phyloP scores from a whole-genome alignment of 768 basidiomycete genomes.

The Rhizopogon roseolus region DNA sequence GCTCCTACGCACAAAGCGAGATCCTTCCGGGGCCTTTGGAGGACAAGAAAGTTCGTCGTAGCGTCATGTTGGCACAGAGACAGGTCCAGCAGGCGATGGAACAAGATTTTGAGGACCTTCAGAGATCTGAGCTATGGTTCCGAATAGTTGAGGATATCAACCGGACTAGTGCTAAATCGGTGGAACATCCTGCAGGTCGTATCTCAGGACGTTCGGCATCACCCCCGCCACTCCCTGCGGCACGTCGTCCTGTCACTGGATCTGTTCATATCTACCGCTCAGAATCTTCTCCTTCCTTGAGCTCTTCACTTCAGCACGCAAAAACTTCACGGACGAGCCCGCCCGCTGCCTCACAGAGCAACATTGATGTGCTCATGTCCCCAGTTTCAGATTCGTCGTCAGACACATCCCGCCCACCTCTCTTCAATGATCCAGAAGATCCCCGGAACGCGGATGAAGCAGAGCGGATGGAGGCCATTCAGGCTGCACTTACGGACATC shows the following conservation, averaged over 20 bases:
- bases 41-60: slow-evolving; percentile 60
- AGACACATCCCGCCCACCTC: slow-evolving; percentile 59
- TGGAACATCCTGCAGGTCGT: neutral
- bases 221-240: slow-evolving; percentile 10
- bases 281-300: slow-evolving; percentile 32
- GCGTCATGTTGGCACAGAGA: slow-evolving; percentile 79
- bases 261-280: slow-evolving; percentile 24
- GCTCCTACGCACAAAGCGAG: slow-evolving; percentile 53
- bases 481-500: slow-evolving; percentile 93
- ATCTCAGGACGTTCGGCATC: slow-evolving; percentile 6
- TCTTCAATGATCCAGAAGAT: slow-evolving; percentile 81
- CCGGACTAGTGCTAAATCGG: slow-evolving; percentile 12
- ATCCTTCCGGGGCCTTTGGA: slow-evolving; percentile 33
- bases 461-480: slow-evolving; percentile 91
- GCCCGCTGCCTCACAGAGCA: slow-evolving; percentile 30
- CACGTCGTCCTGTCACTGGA: slow-evolving; percentile 12
- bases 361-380: slow-evolving; percentile 82
- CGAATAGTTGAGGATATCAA: slow-evolving; percentile 76
- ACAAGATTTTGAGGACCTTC: slow-evolving; percentile 87
- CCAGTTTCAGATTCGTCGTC: slow-evolving; percentile 48
- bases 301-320: slow-evolving; percentile 10
- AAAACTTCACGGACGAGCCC: slow-evolving; percentile 14
- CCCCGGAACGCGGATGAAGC: slow-evolving; percentile 55
- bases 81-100: slow-evolving; percentile 89
- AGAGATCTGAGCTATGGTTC: slow-evolving; percentile 87